Base-by-base conservation (phyloP, 1,284 basidiomycete species). In the Neolentinus lepideus region DNA sequence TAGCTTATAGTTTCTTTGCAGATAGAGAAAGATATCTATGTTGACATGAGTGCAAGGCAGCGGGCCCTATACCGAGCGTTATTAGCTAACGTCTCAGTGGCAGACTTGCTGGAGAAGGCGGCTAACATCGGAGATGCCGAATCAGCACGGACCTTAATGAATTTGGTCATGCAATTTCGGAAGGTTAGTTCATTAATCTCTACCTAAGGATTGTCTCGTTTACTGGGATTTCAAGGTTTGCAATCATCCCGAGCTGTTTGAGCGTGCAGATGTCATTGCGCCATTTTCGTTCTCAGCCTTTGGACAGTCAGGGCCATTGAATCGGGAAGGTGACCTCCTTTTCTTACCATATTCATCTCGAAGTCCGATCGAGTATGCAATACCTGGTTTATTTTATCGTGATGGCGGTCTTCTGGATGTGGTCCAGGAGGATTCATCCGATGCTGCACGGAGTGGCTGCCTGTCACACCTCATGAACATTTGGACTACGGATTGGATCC, bases 161-260 rank as follows among this genome's bases (percentile, higher is more conserved):
- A 99, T 72, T 80, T 99, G 60, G 96, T 99, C 61, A 99, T 99
- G 97, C 97, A 99, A 71, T 99, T 99, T 80, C 88, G 97, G 62
- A 99, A 99, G 78, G 91, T 88, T 52, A 43, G 69, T 16, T 36
- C 45, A 54, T 64, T 26, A 60, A 56, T 46, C 47, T 38, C 25
- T 60, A 8, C 45, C 50, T 56, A 90, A 21, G 16, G 43, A n/a
- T 21, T 16, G 43, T 46, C 16, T 4, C 43, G 10, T 25, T 25
- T 6, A 50, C 22, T 14, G 16, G 10, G 4, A 25, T 25, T 3
- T 29, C 9, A 4, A 50, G 88, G 94, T 98, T 60, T 99, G 96
- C 79, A 99, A 98, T 66, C 97, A 99, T 65, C 97, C 97, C 0
- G 97, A 99, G 69, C 80, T 99, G 46, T 99, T 99, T 66, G 95